A percentile compares a stretch with the other conserved stretches of the same genome.
phyloP scores from a whole-genome alignment of 2,329 filamentous ascomycete species.

The Hymenoscyphus repandus region DNA sequence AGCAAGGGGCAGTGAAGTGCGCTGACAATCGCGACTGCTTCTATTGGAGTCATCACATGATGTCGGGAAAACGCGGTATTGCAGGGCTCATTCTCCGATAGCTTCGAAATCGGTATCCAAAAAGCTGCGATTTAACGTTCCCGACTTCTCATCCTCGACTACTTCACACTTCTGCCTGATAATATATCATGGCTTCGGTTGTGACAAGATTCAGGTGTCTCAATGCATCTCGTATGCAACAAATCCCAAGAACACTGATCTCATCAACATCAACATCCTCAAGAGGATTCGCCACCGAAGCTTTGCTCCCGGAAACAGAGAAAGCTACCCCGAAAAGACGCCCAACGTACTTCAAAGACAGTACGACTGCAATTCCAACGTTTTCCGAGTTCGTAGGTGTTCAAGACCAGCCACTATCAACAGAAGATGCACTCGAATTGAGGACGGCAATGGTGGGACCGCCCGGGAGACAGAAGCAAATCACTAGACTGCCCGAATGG shows the following conservation, averaged over 20 bases:
- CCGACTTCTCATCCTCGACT: not conserved
- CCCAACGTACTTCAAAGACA: slow-evolving; percentile 33
- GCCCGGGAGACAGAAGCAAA: slow-evolving; percentile 55
- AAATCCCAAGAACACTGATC: slow-evolving; percentile 18
- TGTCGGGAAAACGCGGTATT: not conserved
- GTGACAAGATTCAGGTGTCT: slow-evolving; percentile 26
- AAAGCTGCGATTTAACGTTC: not conserved
- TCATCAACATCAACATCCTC: slow-evolving; percentile 17
- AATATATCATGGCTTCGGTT: slow-evolving; percentile 24
- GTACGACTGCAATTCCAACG: slow-evolving; percentile 41
- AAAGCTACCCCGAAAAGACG: slow-evolving; percentile 22
- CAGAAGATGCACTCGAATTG: slow-evolving; percentile 53
- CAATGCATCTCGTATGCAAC: slow-evolving; percentile 25
- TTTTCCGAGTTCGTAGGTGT: slow-evolving; percentile 53
- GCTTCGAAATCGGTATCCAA: not conserved
- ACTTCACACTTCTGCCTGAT: not conserved
- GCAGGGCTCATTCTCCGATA: not conserved
- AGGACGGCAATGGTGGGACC: slow-evolving; percentile 60
- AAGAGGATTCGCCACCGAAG: slow-evolving; percentile 26
- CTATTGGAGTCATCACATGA: not conserved
- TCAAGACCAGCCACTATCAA: slow-evolving; percentile 39
- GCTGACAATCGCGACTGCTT: no score
- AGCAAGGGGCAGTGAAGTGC: no score
- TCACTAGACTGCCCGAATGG: slow-evolving; percentile 81
- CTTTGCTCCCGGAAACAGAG: slow-evolving; percentile 16